A percentile compares a stretch with the other conserved stretches of the same genome.
These are phyloP conservation scores for Paramecium bursaria DNA, from an alignment of 73 alveolate species.

Conservation along the genomic window DNA sequence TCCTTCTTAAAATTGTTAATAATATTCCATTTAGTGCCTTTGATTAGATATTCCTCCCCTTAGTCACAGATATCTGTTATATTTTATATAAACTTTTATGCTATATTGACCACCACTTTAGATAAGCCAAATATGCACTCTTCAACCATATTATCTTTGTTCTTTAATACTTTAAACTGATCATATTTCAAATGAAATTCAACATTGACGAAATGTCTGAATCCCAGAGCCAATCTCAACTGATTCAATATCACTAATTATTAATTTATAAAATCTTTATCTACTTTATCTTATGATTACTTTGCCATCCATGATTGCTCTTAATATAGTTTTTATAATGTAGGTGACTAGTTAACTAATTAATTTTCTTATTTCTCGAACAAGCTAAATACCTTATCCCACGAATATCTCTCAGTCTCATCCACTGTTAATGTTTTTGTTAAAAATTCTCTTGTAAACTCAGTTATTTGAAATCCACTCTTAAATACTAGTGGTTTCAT, in stretches of 20 bases:
- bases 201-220: constrained; percentile 35
- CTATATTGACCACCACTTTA: not conserved
- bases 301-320: constrained; percentile 45
- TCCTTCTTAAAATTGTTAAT: constrained; percentile 17
- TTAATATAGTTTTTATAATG: constrained; percentile 16
- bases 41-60: constrained; percentile 17
- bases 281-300: not conserved
- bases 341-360: not conserved
- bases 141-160: constrained; percentile 8
- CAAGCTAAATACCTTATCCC: constrained; percentile 61
- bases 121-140: constrained; percentile 2
- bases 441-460: constrained; percentile 41
- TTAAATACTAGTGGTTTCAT: constrained; percentile 60
- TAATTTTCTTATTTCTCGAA: constrained; percentile 40
- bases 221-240: constrained; percentile 6
- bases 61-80: constrained; percentile 16
- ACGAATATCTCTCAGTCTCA: constrained; percentile 60
- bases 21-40: constrained; percentile 58
- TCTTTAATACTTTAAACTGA: not conserved
- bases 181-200: constrained; percentile 13
- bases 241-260: not conserved
- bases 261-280: not conserved
- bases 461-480: constrained; percentile 10
- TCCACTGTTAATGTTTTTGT: constrained; percentile 57
- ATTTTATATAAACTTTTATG: not conserved